Evolutionary conservation across 768 basidiomycete genomes (phyloP).

Genomic region (Coprinopsis cinerea): DNA sequence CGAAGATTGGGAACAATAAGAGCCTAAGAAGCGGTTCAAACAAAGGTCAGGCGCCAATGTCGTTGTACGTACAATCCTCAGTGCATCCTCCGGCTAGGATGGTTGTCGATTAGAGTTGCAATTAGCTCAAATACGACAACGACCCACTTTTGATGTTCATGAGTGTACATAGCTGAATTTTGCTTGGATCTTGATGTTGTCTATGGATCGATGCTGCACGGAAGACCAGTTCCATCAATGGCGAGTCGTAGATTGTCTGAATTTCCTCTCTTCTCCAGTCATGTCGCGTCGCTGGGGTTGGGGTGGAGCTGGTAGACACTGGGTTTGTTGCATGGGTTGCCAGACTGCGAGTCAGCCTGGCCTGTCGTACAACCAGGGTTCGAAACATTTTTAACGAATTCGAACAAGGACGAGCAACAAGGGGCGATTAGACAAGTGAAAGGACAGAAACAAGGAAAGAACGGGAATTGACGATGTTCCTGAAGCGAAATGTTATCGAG

Average conservation of each 20-base stretch:
- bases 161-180: conserved; percentile 93
- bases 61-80: conserved; percentile 73
- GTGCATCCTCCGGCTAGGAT: conserved; percentile 83
- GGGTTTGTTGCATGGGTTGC: conserved; percentile 53
- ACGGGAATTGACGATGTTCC: too few species aligned
- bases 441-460: neutral
- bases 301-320: conserved; percentile 17
- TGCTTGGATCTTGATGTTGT: conserved; percentile 77
- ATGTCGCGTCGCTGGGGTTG: conserved; percentile 35
- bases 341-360: conserved; percentile 40
- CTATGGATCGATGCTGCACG: conserved; percentile 81
- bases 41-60: conserved; percentile 1
- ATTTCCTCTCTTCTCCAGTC: conserved; percentile 80
- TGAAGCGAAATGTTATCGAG: too few species aligned
- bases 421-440: neutral
- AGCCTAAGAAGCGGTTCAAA: conserved; percentile 46
- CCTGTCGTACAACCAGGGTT: conserved; percentile 20
- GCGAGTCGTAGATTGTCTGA: conserved; percentile 76
- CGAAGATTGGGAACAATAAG: conserved; percentile 98
- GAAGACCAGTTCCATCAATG: conserved; percentile 86
- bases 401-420: conserved; percentile 19
- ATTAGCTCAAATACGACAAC: conserved; percentile 14
- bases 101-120: conserved; percentile 3
- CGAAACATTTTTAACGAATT: conserved; percentile 7
- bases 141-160: conserved; percentile 97